Percentiles rank a stretch among this genome's conserved stretches.
Evolutionary conservation across 2,329 filamentous ascomycete species (phyloP).

Genomic region (Claviceps arundinis): DNA sequence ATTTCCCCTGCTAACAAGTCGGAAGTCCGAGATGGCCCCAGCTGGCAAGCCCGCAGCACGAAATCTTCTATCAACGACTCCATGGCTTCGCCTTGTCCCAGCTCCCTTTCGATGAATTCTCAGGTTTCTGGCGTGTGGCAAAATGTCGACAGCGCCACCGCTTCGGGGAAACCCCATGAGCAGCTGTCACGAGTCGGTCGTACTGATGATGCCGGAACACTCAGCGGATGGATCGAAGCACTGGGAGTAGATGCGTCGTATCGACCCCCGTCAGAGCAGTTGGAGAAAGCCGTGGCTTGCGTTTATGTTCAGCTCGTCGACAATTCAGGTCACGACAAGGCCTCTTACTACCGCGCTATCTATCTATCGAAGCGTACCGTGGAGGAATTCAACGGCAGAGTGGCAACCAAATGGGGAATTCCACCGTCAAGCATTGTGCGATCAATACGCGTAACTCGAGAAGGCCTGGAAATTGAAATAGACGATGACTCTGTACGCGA

Average conservation of each 20-base stretch:
- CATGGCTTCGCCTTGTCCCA: slow-evolving; percentile 53
- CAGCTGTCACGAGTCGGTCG: slow-evolving; percentile 39
- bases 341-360: slow-evolving; percentile 66
- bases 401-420: slow-evolving; percentile 70
- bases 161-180: slow-evolving; percentile 32
- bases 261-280: slow-evolving; percentile 60
- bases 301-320: slow-evolving; percentile 62
- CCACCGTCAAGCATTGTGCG: slow-evolving; percentile 59
- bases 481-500: slow-evolving; percentile 82
- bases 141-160: slow-evolving; percentile 39
- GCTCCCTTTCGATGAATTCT: slow-evolving; percentile 49
- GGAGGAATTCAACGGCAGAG: slow-evolving; percentile 56
- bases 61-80: slow-evolving; percentile 46
- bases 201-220: slow-evolving; percentile 47
- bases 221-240: slow-evolving; percentile 80
- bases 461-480: slow-evolving; percentile 69
- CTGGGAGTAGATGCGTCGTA: slow-evolving; percentile 82
- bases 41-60: slow-evolving; percentile 40
- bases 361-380: slow-evolving; percentile 71
- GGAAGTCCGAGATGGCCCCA: slow-evolving; percentile 31
- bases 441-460: slow-evolving; percentile 57
- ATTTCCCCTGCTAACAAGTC: slow-evolving; percentile 44
- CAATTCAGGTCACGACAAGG: slow-evolving; percentile 33
- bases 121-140: slow-evolving; percentile 42
- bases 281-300: slow-evolving; percentile 66